Evolutionary conservation across 1,284 basidiomycete genomes (phyloP).

Genomic region (Afroboletus lepidellus): DNA sequence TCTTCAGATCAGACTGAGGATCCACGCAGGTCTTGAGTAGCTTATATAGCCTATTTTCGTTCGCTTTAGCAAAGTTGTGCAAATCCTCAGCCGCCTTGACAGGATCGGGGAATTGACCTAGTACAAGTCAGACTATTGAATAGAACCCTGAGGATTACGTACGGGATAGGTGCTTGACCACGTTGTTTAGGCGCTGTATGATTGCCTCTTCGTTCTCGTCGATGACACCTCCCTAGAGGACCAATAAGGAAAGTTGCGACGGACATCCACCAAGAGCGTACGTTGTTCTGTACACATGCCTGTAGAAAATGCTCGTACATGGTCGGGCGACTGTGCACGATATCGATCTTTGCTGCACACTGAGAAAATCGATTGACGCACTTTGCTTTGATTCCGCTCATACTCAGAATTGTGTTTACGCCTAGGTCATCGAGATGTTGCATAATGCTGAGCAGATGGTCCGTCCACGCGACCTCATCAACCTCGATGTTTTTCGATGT

Average conservation of each 20-base stretch:
- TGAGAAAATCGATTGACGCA: conserved; percentile 31
- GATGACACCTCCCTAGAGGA: conserved; percentile 77
- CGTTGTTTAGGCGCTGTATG: conserved; percentile 51
- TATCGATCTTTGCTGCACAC: background rate
- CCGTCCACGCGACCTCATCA: conserved; percentile 83
- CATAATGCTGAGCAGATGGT: conserved; percentile 77
- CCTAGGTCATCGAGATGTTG: conserved; percentile 65
- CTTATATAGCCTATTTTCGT: conserved; percentile 86
- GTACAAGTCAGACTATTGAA: conserved; percentile 1
- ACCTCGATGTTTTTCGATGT: conserved; percentile 58
- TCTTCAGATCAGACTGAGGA: conserved; percentile 78
- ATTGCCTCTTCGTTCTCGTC: conserved; percentile 73
- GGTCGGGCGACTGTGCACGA: conserved; percentile 53
- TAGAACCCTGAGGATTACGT: conserved; percentile 11
- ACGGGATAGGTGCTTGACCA: conserved; percentile 66
- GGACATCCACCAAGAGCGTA: conserved; percentile 38
- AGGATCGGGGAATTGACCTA: conserved; percentile 65
- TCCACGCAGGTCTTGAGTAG: conserved; percentile 82
- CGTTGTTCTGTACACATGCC: conserved; percentile 77
- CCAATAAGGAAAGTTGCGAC: conserved; percentile 12
- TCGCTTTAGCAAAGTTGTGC: conserved; percentile 79
- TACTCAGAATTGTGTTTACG: conserved; percentile 54
- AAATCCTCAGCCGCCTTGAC: conserved; percentile 80
- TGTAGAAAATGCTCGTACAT: conserved; percentile 65
- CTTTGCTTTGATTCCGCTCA: conserved; percentile 63